Evolutionary conservation across 2,329 filamentous ascomycete genomes (phyloP).

Genomic region (Phaeoacremonium minimum): DNA sequence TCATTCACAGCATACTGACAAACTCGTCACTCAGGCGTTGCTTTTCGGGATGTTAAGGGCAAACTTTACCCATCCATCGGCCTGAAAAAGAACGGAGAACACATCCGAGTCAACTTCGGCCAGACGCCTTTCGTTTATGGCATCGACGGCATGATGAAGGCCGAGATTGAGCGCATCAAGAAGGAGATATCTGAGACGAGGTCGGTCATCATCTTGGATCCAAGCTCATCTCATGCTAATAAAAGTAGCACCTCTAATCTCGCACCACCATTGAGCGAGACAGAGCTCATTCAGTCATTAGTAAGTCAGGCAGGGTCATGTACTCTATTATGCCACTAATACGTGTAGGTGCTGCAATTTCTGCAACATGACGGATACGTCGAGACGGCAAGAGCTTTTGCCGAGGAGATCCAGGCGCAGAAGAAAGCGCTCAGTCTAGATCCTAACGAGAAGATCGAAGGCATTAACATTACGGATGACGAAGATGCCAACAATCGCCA

Average conservation of each 20-base stretch:
- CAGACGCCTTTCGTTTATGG: conserved; percentile 81
- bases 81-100: conserved; percentile 61
- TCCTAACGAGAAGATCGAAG: conserved; percentile 44
- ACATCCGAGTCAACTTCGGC: conserved; percentile 62
- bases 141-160: conserved; percentile 77
- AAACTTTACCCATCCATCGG: conserved; percentile 64
- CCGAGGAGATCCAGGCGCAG: conserved; percentile 72
- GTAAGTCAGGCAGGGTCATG: too few species aligned
- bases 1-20: conserved; percentile 15
- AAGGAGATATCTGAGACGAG: background rate
- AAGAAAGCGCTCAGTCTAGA: conserved; percentile 64
- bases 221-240: conserved; percentile 5
- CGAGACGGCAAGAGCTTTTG: conserved; percentile 86
- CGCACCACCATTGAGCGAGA: conserved; percentile 64
- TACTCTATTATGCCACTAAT: conserved; percentile 71
- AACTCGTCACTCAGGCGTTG: conserved; percentile 47
- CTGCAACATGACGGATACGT: conserved; percentile 93
- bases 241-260: conserved; percentile 50
- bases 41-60: conserved; percentile 63
- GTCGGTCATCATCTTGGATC: background rate
- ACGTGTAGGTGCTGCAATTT: conserved; percentile 67
- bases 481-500: conserved; percentile 83
- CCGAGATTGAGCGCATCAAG: background rate
- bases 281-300: conserved; percentile 74
- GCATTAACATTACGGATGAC: conserved; percentile 71